These are phyloP conservation scores for Scedosporium minutisporum DNA, from an alignment of 2,329 filamentous ascomycete genomes.

Conservation along the genomic window DNA sequence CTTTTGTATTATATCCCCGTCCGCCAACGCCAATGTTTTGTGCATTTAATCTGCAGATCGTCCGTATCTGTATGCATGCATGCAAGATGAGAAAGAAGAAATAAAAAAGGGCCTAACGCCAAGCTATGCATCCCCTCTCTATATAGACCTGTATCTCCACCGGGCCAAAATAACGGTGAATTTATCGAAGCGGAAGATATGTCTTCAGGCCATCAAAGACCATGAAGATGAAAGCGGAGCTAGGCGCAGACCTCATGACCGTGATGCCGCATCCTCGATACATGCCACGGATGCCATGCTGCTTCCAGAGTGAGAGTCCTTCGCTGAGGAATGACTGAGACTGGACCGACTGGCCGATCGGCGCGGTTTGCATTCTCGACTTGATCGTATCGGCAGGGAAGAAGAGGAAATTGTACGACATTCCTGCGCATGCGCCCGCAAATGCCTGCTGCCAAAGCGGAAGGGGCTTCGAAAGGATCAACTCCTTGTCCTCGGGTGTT, in stretches of 20 bases:
- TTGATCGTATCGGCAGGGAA: conserved; percentile 98
- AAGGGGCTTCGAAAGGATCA: conserved; percentile 42
- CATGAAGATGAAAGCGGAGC: conserved; percentile 96
- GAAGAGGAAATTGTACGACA: conserved; percentile 94
- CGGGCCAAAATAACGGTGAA: background rate
- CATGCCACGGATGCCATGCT: conserved; percentile 72
- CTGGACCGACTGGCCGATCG: conserved; percentile 46
- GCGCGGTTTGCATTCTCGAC: conserved; percentile 87
- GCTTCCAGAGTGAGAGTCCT: conserved; percentile 63
- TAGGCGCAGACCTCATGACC: conserved; percentile 75
- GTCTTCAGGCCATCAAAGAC: conserved; percentile 81
- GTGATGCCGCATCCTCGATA: conserved; percentile 96
- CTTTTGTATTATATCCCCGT: too few relatives aligned
- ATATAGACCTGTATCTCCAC: background rate
- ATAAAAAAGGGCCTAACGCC: conserved; percentile 8
- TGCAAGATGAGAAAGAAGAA: conserved; percentile 13
- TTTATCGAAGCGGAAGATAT: conserved; percentile 43
- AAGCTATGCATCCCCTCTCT: conserved; percentile 2
- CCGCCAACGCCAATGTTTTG: too few relatives aligned
- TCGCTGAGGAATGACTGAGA: conserved; percentile 65
- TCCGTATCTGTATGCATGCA: conserved; percentile 11
- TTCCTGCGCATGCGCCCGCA: conserved; percentile 78
- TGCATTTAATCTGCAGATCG: conserved; percentile 5
- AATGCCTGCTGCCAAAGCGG: conserved; percentile 80
- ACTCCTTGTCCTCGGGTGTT: conserved; percentile 29